phyloP scores from a whole-genome alignment of 2,329 filamentous ascomycete genomes.

The Clonostachys rhizophaga region DNA sequence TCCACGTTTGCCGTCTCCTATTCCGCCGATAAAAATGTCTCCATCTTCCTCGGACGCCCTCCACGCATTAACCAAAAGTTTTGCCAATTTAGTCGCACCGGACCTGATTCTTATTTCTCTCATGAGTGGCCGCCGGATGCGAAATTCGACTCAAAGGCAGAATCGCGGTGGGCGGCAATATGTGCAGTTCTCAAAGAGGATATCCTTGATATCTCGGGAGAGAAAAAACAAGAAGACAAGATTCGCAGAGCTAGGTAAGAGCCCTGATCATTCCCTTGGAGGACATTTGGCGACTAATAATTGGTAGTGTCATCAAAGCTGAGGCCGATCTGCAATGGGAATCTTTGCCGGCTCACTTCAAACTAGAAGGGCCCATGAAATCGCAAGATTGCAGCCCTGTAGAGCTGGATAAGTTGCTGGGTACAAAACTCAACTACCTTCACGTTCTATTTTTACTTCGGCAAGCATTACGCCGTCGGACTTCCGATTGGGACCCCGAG shows the following conservation, averaged over 20 bases:
- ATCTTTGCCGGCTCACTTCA: not conserved
- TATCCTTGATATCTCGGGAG: not conserved
- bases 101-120: not conserved
- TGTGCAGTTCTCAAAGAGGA: not conserved
- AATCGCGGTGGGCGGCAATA: not conserved
- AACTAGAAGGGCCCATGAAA: not conserved
- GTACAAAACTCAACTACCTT: not conserved
- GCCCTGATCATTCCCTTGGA: not conserved
- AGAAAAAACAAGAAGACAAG: not conserved
- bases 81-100: not conserved
- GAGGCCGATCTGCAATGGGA: not conserved
- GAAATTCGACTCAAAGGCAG: not conserved
- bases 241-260: not conserved
- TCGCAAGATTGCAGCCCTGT: not conserved
- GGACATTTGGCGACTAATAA: too few relatives aligned
- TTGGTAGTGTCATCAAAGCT: not conserved
- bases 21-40: slow-evolving; percentile 36
- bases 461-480: not conserved
- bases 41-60: slow-evolving; percentile 29
- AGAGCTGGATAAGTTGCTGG: not conserved
- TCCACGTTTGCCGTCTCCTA: slow-evolving; percentile 34
- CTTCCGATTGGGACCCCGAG: not conserved
- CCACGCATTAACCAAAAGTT: slow-evolving; percentile 24
- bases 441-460: not conserved
- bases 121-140: not conserved